A percentile compares a stretch with the other conserved stretches of the same genome.
phyloP scores from a whole-genome alignment of 129 eudicot species.

The Centrapalus pauciflorus region DNA sequence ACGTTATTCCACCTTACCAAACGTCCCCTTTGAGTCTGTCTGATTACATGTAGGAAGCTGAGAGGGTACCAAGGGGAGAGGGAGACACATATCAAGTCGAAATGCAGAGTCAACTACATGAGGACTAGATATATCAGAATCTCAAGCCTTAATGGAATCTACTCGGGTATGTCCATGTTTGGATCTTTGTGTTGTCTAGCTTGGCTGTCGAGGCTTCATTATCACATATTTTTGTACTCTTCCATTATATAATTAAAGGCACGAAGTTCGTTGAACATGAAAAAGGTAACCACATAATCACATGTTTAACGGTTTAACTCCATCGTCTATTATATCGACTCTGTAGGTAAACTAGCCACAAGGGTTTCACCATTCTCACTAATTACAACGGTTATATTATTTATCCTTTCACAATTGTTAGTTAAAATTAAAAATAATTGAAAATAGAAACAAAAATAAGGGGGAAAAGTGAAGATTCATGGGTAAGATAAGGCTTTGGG shows the following conservation, averaged over 20 bases:
- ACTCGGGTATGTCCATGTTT: neutral
- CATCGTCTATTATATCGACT: neutral
- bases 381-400: no score
- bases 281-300: no score
- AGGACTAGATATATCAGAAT: neutral
- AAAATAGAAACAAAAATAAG: neutral
- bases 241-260: neutral
- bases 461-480: conserved; percentile 1
- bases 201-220: neutral
- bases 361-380: neutral
- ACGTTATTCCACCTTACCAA: no score
- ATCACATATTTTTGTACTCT: neutral
- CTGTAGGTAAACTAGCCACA: neutral
- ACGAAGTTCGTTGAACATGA: neutral
- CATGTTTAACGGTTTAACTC: no score
- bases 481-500: conserved; percentile 27
- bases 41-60: neutral
- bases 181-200: neutral
- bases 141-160: neutral
- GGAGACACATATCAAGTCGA: neutral
- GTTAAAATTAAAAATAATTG: no score
- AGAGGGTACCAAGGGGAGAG: neutral
- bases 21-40: neutral
- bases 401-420: no score
- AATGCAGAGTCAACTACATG: neutral